phyloP scores from a whole-genome alignment of 805 yeast species.

The Sugiyamaella valdiviana region DNA sequence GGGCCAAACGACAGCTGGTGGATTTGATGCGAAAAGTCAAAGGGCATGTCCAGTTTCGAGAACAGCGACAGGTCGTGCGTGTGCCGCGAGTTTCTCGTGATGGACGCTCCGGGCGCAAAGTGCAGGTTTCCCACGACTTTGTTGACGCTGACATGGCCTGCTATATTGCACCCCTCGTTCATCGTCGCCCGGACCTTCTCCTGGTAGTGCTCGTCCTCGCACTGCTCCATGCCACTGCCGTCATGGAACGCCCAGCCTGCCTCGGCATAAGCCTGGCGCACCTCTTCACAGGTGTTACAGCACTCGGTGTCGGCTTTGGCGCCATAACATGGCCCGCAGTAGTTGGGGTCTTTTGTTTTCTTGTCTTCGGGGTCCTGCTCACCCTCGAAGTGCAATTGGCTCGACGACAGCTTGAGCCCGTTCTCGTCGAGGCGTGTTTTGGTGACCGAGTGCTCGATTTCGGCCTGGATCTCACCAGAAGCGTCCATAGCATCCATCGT shows the following conservation, averaged over 20 bases:
- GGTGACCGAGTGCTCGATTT: slow-evolving; percentile 64
- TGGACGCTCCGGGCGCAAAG: slow-evolving; percentile 91
- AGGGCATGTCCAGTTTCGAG: slow-evolving; percentile 46
- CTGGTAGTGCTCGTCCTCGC: slow-evolving; percentile 85
- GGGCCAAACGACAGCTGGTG: slow-evolving; percentile 82
- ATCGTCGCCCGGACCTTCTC: slow-evolving; percentile 50
- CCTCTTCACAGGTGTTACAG: slow-evolving; percentile 82
- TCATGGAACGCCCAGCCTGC: slow-evolving; percentile 86
- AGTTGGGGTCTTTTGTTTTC: slow-evolving; percentile 35
- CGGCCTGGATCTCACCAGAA: slow-evolving; percentile 76
- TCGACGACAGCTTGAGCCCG: slow-evolving; percentile 43
- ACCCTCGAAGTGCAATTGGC: slow-evolving; percentile 34
- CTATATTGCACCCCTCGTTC: slow-evolving; percentile 81
- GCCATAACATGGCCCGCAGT: slow-evolving; percentile 92
- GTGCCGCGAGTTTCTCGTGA: slow-evolving; percentile 50
- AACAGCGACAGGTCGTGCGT: slow-evolving; percentile 80
- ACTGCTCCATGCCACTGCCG: slow-evolving; percentile 80
- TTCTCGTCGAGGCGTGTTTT: slow-evolving; percentile 55
- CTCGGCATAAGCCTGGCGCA: slow-evolving; percentile 69
- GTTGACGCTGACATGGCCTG: slow-evolving; percentile 72
- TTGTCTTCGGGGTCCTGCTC: slow-evolving; percentile 17
- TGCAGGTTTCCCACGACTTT: slow-evolving; percentile 88
- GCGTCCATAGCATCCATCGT: slow-evolving; percentile 84
- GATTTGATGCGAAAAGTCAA: slow-evolving; percentile 71
- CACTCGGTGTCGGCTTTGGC: slow-evolving; percentile 57